These are phyloP conservation scores for Crithidia sp. DNA, from an alignment of 208 protist genomes.

Conservation along the genomic window DNA sequence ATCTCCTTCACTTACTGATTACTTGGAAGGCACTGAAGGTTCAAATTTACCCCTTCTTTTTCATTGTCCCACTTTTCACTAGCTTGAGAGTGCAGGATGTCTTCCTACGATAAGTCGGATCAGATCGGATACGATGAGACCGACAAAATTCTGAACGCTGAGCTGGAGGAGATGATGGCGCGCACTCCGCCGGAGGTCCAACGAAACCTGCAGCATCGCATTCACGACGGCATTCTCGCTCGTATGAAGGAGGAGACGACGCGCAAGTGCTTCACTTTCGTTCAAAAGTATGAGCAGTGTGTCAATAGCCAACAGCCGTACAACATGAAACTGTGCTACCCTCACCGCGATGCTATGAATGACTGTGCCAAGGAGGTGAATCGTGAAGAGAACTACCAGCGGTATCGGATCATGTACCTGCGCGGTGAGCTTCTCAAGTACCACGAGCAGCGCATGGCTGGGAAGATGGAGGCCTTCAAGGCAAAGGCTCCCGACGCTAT, in stretches of 20 bases:
- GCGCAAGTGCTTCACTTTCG: conserved; percentile 75
- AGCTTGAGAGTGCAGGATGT: conserved; percentile 36
- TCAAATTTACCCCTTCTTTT: background rate
- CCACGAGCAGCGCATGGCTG: conserved; percentile 67
- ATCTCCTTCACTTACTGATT: background rate
- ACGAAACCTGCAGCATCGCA: conserved; percentile 76
- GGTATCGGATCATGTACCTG: conserved; percentile 82
- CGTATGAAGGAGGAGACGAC: conserved; percentile 89
- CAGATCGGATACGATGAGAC: conserved; percentile 82
- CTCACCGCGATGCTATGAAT: conserved; percentile 86
- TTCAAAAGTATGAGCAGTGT: conserved; percentile 80
- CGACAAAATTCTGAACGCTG: conserved; percentile 75
- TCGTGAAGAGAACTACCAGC: conserved; percentile 86
- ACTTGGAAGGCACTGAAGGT: background rate
- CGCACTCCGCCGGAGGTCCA: conserved; percentile 68
- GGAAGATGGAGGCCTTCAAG: conserved; percentile 86
- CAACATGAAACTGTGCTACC: conserved; percentile 70
- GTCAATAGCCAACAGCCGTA: conserved; percentile 70
- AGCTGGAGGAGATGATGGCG: conserved; percentile 76
- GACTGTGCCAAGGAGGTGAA: conserved; percentile 85
- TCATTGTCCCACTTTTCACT: background rate
- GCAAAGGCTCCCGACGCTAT: conserved; percentile 71
- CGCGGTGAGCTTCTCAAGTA: conserved; percentile 81
- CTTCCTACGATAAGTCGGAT: conserved; percentile 85
- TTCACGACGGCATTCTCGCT: conserved; percentile 88